A percentile compares a stretch with the other conserved stretches of the same genome.
Evolutionary conservation across 192 early-diverging fungal genomes (phyloP).

Genomic region (Ambispora gerdemannii): DNA sequence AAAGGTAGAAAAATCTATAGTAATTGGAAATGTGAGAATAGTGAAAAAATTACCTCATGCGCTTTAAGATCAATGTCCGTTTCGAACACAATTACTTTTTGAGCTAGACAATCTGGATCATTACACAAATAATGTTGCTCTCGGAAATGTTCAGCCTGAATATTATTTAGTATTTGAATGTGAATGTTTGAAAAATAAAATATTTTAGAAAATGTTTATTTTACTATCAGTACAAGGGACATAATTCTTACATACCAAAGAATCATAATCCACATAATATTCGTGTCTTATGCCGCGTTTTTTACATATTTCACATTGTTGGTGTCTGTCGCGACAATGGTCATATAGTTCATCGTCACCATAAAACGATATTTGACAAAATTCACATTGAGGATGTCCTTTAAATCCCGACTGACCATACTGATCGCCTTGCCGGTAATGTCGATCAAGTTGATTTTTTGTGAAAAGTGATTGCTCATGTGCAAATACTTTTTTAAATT

Average conservation of each 20-base stretch:
- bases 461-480: constrained; percentile 91
- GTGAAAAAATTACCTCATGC: constrained; percentile 65
- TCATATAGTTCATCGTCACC: constrained; percentile 92
- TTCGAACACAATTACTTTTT: constrained; percentile 95
- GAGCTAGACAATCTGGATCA: constrained; percentile 78
- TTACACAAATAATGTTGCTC: constrained; percentile 78
- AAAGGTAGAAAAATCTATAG: constrained; percentile 32
- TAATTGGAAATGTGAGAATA: constrained; percentile 31
- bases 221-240: too few relatives aligned
- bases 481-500: constrained; percentile 88
- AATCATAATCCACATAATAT: constrained; percentile 82
- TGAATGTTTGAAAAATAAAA: too few relatives aligned
- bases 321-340: constrained; percentile 90
- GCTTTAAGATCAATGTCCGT: constrained; percentile 87
- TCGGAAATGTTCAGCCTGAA: constrained; percentile 71
- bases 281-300: constrained; percentile 71
- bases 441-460: constrained; percentile 65
- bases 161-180: too few relatives aligned
- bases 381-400: constrained; percentile 89
- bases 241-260: constrained; percentile 57
- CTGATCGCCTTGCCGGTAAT: constrained; percentile 71
- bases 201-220: too few relatives aligned
- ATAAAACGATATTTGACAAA: constrained; percentile 82
- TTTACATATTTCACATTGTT: constrained; percentile 90
- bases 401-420: constrained; percentile 62